Evolutionary conservation across 495 filamentous ascomycete species (phyloP), one percentile per base, ranked within the genome.

Genomic region (Trichocladium antarcticum): DNA sequence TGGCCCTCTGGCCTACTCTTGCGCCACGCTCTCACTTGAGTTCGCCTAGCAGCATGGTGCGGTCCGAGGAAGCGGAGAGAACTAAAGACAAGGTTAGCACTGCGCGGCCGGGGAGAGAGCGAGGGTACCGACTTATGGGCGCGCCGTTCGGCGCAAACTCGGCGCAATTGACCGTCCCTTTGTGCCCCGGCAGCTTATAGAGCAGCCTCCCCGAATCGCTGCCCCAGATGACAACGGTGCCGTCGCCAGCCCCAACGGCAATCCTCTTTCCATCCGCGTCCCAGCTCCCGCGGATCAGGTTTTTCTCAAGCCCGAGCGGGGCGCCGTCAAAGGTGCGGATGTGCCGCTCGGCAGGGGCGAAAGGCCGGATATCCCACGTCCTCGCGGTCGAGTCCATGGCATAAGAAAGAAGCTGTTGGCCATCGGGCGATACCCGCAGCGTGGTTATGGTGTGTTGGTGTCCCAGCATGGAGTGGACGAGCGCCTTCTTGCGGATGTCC

Each of bases 361-460:
- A 99, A 3, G 93, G 89, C 49, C 89, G 76, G 36, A 99, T 85
- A 63, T 99, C 89, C 93, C 92, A 99, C 19, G 89, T 95, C 50
- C 86, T 77, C 12, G 89, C 92, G 0, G 90, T 92, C 11, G 83
- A 87, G 61, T 99, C 92, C 68, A 95, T 88, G 3, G 87, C 85
- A 57, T 94, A 89, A 12, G 92, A 97, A 4, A 97, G 72, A 20
- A 99, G 74, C 11, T 84, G 80, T 59, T 95, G 88, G 5, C 87
- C 85, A 57, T 97, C 93, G 0, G 92, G 92, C 3, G 93, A 97
- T 21, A 96, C 76, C 38, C 82, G 70, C 17, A 99, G 75, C 24
- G 89, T 92, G 3, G 90, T 94, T 50, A 99, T 73, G 1, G 89
- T 97, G 57, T 99, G 92, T 27, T 76, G 82, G 60, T 99, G 92